Evolutionary conservation across 345 rosid species (phyloP).

Genomic region (Salix caprea): DNA sequence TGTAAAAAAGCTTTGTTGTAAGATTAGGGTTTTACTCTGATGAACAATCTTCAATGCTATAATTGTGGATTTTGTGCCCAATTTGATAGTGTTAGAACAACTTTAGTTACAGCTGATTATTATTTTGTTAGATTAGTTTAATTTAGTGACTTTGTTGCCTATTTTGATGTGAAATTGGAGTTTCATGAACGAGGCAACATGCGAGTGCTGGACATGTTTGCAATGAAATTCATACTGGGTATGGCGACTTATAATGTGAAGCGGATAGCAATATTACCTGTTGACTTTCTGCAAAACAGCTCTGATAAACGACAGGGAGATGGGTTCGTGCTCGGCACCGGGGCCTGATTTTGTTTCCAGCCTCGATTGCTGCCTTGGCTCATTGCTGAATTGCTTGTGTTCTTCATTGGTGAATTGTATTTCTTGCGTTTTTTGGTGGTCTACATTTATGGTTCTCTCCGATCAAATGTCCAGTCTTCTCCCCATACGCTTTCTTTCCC

Average conservation of each 20-base stretch:
- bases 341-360: neutral
- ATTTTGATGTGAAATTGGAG: neutral
- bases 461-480: neutral
- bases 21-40: slow-evolving; percentile 12
- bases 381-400: neutral
- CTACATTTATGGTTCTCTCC: neutral
- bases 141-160: neutral
- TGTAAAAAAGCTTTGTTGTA: slow-evolving; percentile 10
- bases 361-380: neutral
- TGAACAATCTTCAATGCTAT: neutral
- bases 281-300: neutral
- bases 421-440: neutral
- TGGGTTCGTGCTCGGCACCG: neutral
- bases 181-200: neutral
- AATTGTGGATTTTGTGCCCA: slow-evolving; percentile 10
- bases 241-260: neutral
- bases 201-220: neutral
- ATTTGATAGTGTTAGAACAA: slow-evolving; percentile 8
- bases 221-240: neutral
- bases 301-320: neutral
- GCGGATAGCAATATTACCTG: neutral
- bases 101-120: neutral
- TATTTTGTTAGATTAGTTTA: neutral
- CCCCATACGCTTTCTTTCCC: too few relatives aligned
- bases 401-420: neutral